Evolutionary conservation across 2,329 filamentous ascomycete species (phyloP), one percentile per base, ranked within the genome.

Genomic region (Alternaria burnsii): DNA sequence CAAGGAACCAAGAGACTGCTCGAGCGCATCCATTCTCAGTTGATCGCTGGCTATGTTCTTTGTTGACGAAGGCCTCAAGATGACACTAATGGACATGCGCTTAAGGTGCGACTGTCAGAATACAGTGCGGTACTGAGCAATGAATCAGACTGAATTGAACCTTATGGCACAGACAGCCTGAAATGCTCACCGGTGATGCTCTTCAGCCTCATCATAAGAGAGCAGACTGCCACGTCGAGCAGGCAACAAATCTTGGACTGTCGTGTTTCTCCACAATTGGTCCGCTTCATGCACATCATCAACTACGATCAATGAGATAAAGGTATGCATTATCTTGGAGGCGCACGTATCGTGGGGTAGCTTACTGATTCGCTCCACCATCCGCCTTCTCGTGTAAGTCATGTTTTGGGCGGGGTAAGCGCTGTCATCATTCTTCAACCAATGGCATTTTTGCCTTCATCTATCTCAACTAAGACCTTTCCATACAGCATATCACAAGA

Each of bases 1-100:
- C 26, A 56, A 22, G 20, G 46, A 28, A 7, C 30, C 18, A 1
- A 68, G 32, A 34, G 34, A 53, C 7, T 61, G 54, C 18, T 61
- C 50, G 7, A 66, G 50, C 11, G 61, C 42, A 5, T 61, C 43
- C 61, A 64, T 66, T 14, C 41, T 24, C 48, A 10, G 7, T 24
- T 24, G 22, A 24, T 24, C 5, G 22, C 22, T 24, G 22, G 22
- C 22, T 24, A 24, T 24, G 22, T 24, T 24, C 5, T 24, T 24
- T 7, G 22, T 24, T 24, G 22, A 24, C 0, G 22, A 24, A 24
- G 22, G 22, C 22, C 1, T 24, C 22, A 24, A 24, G 22, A 24
- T 24, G 5, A 24, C 22, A 24, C 5, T 0, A 24, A 24, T 1
- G 5, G 22, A 1, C 22, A 24, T 24, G 22, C 22, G 22, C 22